phyloP scores from a whole-genome alignment of 2,329 filamentous ascomycete species.

The Aspergillus sergii region DNA sequence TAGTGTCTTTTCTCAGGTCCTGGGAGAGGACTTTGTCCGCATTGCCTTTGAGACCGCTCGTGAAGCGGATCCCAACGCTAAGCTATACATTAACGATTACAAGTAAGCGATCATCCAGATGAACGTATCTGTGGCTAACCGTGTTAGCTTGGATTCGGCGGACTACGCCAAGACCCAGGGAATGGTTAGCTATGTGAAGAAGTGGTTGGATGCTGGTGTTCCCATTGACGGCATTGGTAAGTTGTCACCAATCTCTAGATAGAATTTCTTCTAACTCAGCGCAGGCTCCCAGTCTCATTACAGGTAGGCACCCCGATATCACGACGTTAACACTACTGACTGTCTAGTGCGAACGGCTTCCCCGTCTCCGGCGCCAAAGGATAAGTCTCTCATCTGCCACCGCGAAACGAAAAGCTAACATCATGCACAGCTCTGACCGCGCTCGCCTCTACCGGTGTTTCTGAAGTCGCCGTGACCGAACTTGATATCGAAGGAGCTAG shows the following conservation, averaged over 20 bases:
- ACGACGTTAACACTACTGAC: not conserved
- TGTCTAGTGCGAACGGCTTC: slow-evolving; percentile 34
- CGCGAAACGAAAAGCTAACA: slow-evolving; percentile 14
- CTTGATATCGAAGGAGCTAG: slow-evolving; percentile 65
- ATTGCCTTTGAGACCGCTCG: slow-evolving; percentile 72
- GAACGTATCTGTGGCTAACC: not conserved
- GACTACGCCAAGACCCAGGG: slow-evolving; percentile 59
- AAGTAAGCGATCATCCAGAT: slow-evolving; percentile 34
- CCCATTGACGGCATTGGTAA: slow-evolving; percentile 66
- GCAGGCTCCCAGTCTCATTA: slow-evolving; percentile 60
- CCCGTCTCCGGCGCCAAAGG: slow-evolving; percentile 11
- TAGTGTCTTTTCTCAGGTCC: slow-evolving; percentile 67
- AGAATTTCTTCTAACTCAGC: not conserved
- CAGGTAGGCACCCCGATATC: slow-evolving; percentile 11
- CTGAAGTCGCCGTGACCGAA: slow-evolving; percentile 67
- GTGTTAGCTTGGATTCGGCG: slow-evolving; percentile 63
- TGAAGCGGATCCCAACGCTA: slow-evolving; percentile 65
- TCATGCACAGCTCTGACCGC: slow-evolving; percentile 53
- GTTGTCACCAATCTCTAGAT: slow-evolving; percentile 18
- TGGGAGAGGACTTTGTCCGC: slow-evolving; percentile 70
- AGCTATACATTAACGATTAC: slow-evolving; percentile 75
- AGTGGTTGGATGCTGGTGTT: slow-evolving; percentile 64
- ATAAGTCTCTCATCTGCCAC: slow-evolving; percentile 12
- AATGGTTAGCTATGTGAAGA: slow-evolving; percentile 62
- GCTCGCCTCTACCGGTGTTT: slow-evolving; percentile 53